Evolutionary conservation across 345 rosid species (phyloP), one percentile per base, ranked within the genome.

Genomic region (Hibiscus syriacus): DNA sequence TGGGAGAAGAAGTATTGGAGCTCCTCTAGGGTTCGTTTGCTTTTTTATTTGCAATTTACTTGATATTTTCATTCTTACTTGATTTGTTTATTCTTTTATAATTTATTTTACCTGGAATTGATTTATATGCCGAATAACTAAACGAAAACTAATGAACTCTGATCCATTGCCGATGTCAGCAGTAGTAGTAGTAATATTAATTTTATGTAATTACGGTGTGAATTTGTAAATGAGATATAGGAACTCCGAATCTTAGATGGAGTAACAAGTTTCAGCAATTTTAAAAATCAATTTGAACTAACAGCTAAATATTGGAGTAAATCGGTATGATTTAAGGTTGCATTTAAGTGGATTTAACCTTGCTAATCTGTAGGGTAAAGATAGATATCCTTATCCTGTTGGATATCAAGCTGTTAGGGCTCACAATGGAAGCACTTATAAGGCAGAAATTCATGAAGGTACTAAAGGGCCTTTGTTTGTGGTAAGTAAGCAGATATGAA

Each of bases 1-100:
- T 87, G 92, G 92, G 91, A 86, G 41, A 90, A 90, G 87, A 90
- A 90, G 84, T 90, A 84, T 78, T 93, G 96, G 96, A 93, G 96
- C 83, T 84, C 83, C 61, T 89, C 97, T 79, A 87, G 98, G 97
- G 98, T 90, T 86, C 12, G 87, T 34, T 41, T 41, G 19, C 67
- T 70, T 67, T 67, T 60, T 36, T 20, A 20, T 20, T 20, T 22
- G 49, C 27, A 8, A 13, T 13, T 38, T 45, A 61, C 11, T 22
- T 14, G 2, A 61, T 14, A 25, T 62, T 62, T 7, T 14, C 22
- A 25, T 25, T 32, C 13, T 36, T 17, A 1, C 6, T 13, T 4
- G 19, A 41, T 23, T 23, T 14, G 0, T n/a, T 16, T 13, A 41
- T 46, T n/a, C 2, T 16, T 16, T 46, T 16, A 46, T 16, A 4